These are phyloP conservation scores for Puccinia triticina DNA, from an alignment of 1,284 basidiomycete genomes.

Conservation along the genomic window DNA sequence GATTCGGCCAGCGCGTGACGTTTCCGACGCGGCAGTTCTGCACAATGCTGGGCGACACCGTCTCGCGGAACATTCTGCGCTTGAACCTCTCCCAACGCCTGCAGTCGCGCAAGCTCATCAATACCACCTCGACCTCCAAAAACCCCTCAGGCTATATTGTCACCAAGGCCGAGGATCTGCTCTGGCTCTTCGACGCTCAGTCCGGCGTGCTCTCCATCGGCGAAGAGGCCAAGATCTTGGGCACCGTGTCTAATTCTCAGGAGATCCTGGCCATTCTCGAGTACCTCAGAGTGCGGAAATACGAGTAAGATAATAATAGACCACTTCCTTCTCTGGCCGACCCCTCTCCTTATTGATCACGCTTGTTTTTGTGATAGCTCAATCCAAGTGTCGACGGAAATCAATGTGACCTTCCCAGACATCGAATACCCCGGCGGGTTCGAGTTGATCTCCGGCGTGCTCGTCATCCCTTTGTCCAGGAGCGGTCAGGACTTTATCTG, in stretches of 20 bases:
- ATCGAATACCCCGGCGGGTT: constrained; percentile 71
- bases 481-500: constrained; percentile 69
- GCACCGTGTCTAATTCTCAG: constrained; percentile 77
- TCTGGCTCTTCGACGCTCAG: constrained; percentile 81
- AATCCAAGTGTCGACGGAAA: constrained; percentile 72
- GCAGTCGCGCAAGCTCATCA: constrained; percentile 79
- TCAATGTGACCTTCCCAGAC: constrained; percentile 75
- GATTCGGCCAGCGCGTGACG: constrained; percentile 64
- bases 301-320: constrained; percentile 64
- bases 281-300: constrained; percentile 78
- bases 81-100: constrained; percentile 77
- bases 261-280: constrained; percentile 82
- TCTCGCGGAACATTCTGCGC: constrained; percentile 81
- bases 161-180: constrained; percentile 79
- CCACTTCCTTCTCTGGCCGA: not conserved
- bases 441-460: constrained; percentile 75
- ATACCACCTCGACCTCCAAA: constrained; percentile 72
- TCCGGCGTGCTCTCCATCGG: constrained; percentile 82
- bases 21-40: constrained; percentile 59
- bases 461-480: constrained; percentile 74
- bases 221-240: constrained; percentile 81
- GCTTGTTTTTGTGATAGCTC: constrained; percentile 57
- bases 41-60: constrained; percentile 76
- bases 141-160: constrained; percentile 83
- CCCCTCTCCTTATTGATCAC: not conserved